Base-by-base conservation (phyloP, 768 basidiomycete species). In the Termitomyces sp. region DNA sequence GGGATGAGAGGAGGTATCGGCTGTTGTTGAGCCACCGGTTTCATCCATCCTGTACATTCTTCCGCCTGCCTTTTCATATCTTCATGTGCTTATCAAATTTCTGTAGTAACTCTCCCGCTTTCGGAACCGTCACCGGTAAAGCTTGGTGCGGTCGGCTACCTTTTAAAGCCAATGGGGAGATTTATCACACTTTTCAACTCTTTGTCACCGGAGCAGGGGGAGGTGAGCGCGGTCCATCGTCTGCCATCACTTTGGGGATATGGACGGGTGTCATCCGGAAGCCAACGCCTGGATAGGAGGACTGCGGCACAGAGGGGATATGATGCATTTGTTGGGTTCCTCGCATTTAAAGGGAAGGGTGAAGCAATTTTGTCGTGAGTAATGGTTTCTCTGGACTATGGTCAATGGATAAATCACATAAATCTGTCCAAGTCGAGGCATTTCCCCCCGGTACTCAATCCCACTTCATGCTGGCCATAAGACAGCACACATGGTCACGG, bases 111-210 rank as follows among this genome's bases (percentile, higher is more conserved):
- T 1, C 68, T 86, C 22, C 86, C 91, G 7, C 68, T 91, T 6
- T 94, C 89, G 90, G 76, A 73, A 5, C 91, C 91, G 2, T 70
- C 78, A 3, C 75, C 62, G 5, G 79, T 92, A 0, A 66, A 75
- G 12, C 69, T 91, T 1, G 91, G 91, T 6, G 83, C 84, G 3
- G 85, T 94, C 7, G 91, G 91, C 2, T 94, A 89, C 66, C 54
- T 91, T 22, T 76, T 73, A 31, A 88, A 85, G 60, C 80, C 85
- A 0, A 68, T 69, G n/a, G 91, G 90, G 2, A 68, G 71, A 40
- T 94, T 94, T 59, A 69, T 89, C 54, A 85, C 83, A 11, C 73
- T 92, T 6, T 84, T 91, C 70, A 88, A 91, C 66, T 80, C 86
- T 2, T 77, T 83, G 64, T 71, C 78, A 46, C 85, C 83, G 5